Base-by-base conservation (phyloP, 169 alveolate species). In the Condylostoma magnum region DNA sequence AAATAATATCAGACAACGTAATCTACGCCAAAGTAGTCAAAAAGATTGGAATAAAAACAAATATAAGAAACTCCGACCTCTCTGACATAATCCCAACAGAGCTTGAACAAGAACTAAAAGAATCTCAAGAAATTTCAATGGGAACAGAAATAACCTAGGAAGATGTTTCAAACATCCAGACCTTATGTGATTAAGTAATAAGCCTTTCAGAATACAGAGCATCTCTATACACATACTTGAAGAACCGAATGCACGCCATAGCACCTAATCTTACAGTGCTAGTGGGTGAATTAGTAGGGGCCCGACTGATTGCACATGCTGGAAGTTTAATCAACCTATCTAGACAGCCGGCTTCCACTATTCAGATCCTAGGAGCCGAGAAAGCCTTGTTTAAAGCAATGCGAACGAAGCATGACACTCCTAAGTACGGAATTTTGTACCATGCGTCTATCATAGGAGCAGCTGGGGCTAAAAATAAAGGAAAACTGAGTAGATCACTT, bases 211-310 rank as follows among this genome's bases (percentile, higher is more conserved):
- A 96, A 72, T 98, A 97, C 85, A 85, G 99, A 73, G 90, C 79
- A 28, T 77, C 88, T 1, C 77, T 98, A 54, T 92, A 95, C 51
- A 98, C 96, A 74, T 98, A 99, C 83, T 87, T 99, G 48, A 94
- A 97, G 78, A 88, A 92, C 70, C 93, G 99, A 78, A 99, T 99
- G 99, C 92, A 92, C 73, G 98, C 99, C 41, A 90, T 99, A 47
- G 99, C 99, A 3, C 99, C 99, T 25, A 99, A 99, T 77, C 90
- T 99, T 65, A 97, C 99, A 37, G 80, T 79, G 15, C 78, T 94
- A 82, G 94, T 96, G 56, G 99, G 99, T 1, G 99, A 99, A 93
- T 87, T 97, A 43, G 98, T 99, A 20, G 99, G 99, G 18, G 99
- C 99, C n/a, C 94, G 99, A 56, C 89, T 99, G 75, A 95, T 99